Evolutionary conservation across 768 basidiomycete genomes (phyloP), one percentile per base, ranked within the genome.

Genomic region (Rhodotorula toruloides): DNA sequence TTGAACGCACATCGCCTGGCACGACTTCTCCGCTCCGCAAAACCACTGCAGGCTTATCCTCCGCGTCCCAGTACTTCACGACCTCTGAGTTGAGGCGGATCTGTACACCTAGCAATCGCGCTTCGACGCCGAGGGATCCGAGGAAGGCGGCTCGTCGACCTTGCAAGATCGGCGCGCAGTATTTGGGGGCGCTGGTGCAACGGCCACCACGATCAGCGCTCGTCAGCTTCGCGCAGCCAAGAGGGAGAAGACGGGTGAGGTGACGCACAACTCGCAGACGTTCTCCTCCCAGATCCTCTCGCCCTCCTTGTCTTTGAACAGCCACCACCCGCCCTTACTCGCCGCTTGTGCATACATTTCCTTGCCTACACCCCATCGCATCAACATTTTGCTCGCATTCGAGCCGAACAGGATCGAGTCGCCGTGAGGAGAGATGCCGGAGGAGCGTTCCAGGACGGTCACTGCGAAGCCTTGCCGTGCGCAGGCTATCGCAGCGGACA

Each of bases 401-500:
- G 55, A 29, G 31, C 68, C 61, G 46, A 73, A 54, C 13, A 54
- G 11, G 46, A 73, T 67, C 19, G 58, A 46, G 42, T 73, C 72
- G 31, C 72, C 72, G 49, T 70, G 65, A 6, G 48, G 54, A 10
- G 58, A 60, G 7, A 61, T 32, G 7, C 72, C 72, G 10, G 58
- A 22, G 22, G 68, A 57, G 3, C 65, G 64, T 43, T 73, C 68
- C 21, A 67, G 34, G 16, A 70, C 27, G 6, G 63, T 63, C 17
- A 70, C 68, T 25, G 61, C 27, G 37, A 61, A 65, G 34, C 58
- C 54, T 54, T 72, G 68, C 0, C 71, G 36, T 1, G 71, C 68
- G 61, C 64, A 67, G 27, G 71, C 71, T 54, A 72, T 61, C 10
- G 71, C 68, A 3, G 71, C 46, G 19, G 68, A 60, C 29, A 72